Evolutionary conservation across 2,329 filamentous ascomycete genomes (phyloP).

Genomic region (Ceratocystis alfenasii): DNA sequence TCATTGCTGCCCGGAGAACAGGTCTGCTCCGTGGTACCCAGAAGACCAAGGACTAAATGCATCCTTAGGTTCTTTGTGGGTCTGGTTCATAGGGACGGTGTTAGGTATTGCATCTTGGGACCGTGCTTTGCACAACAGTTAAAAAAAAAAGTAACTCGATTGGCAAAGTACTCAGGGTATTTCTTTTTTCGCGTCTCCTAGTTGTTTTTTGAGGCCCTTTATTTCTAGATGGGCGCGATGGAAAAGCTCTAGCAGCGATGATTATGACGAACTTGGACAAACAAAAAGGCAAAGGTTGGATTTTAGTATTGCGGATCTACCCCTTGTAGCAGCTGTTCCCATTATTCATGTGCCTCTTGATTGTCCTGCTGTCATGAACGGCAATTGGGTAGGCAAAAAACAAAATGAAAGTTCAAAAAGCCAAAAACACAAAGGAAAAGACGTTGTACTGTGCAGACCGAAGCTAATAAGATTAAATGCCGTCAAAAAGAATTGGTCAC

Average conservation of each 20-base stretch:
- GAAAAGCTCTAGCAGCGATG: slow-evolving; percentile 21
- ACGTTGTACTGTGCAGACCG: background rate
- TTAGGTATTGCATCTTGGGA: slow-evolving; percentile 50
- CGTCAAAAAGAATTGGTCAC: background rate
- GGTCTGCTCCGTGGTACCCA: slow-evolving; percentile 99
- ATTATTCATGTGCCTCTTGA: slow-evolving; percentile 16
- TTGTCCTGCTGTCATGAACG: slow-evolving; percentile 15
- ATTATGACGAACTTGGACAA: slow-evolving; percentile 22
- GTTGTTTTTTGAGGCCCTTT: slow-evolving; percentile 16
- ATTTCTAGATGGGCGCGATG: slow-evolving; percentile 20
- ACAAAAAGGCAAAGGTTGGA: slow-evolving; percentile 23
- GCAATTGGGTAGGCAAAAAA: slow-evolving; percentile 21
- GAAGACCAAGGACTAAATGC: slow-evolving; percentile 91
- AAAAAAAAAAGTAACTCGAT: slow-evolving; percentile 35
- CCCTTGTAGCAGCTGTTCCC: slow-evolving; percentile 16
- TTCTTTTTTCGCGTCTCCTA: slow-evolving; percentile 18
- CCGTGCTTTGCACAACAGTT: slow-evolving; percentile 37
- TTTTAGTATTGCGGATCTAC: slow-evolving; percentile 20
- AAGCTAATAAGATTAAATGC: background rate
- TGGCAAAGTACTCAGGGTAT: slow-evolving; percentile 30
- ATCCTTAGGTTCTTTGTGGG: slow-evolving; percentile 21
- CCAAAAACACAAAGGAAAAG: background rate
- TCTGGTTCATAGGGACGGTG: slow-evolving; percentile 42
- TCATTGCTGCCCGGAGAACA: slow-evolving; percentile 98
- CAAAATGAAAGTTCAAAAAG: slow-evolving; percentile 21